Base-by-base conservation (phyloP, 1,284 basidiomycete genomes). In the Volvariella surrecta region DNA sequence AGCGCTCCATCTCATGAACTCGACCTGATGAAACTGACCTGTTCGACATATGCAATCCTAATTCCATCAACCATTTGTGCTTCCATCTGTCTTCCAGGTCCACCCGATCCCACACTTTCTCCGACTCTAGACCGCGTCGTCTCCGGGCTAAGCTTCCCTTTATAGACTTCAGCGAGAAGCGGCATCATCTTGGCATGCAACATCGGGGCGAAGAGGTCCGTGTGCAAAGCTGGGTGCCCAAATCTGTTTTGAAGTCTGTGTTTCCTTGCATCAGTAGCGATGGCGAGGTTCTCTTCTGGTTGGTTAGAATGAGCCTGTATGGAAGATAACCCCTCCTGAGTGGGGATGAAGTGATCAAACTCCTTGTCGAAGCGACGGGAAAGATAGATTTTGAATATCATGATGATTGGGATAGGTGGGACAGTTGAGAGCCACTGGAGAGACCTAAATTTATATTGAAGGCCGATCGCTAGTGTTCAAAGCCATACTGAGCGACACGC, bases 131-230 rank as follows among this genome's bases (percentile, higher is more conserved):
- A 35, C 54, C 76, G 76, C 15, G 82, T 68, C 49, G 78, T 69
- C 37, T 79, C 73, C 31, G 64, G 73, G n/a, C 66, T 75, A 45
- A 89, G 73, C 54, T 79, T 81, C 50, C 89, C 88, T 39, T 70
- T 65, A 59, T 88, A 90, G 20, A 89, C 82, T 50, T 89, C 75
- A 30, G 67, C 61, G 15, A 92, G 67, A 18, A 91, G 64, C 4
- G 74, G 77, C 71, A 89, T 83, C 77, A 89, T 84, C 58, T 81
- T 82, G 49, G 85, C 82, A 56, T 92, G 89, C 32, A 92, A 63
- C 87, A 90, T 89, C 0, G 88, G 89, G 10, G 88, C 89, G 63
- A 88, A 91, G 21, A 93, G 67, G 37, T 89, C 86, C 13, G 74
- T 61, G 52, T 89, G 76, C 34, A 93, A 67, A 4, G 88, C 80